A percentile compares a stretch with the other conserved stretches of the same genome.
These are phyloP conservation scores for Basidioascus undulatus DNA, from an alignment of 768 basidiomycete species.

Conservation along the genomic window DNA sequence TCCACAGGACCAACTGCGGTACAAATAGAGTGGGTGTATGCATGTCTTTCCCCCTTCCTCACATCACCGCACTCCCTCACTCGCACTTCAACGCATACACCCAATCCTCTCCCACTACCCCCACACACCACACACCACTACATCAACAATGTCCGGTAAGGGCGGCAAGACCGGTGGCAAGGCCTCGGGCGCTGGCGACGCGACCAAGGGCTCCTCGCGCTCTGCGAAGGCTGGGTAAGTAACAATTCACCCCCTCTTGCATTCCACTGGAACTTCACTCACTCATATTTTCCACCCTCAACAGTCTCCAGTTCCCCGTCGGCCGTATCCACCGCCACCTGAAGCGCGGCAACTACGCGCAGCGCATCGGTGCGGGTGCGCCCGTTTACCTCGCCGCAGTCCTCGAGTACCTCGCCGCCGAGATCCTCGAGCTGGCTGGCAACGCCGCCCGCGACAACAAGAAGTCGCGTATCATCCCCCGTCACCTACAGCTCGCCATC, in stretches of 20 bases:
- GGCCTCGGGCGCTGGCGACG: constrained; percentile 16
- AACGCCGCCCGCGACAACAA: constrained; percentile 69
- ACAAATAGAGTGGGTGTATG: too few species aligned
- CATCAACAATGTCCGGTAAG: constrained; percentile 13
- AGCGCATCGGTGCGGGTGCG: constrained; percentile 57
- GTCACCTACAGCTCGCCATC: constrained; percentile 78
- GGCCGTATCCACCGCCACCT: constrained; percentile 78
- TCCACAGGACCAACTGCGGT: too few species aligned
- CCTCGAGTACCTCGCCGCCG: constrained; percentile 74
- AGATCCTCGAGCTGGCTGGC: constrained; percentile 79
- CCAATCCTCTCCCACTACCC: neutral
- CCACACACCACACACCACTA: neutral
- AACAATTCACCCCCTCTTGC: too few species aligned
- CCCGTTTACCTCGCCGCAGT: constrained; percentile 72
- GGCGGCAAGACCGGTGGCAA: constrained; percentile 15
- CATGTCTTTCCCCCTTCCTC: too few species aligned
- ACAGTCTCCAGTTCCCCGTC: constrained; percentile 60
- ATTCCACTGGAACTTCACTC: too few species aligned
- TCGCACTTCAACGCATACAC: too few species aligned
- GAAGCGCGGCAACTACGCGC: constrained; percentile 65
- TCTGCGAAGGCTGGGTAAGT: constrained; percentile 8
- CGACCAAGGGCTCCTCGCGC: constrained; percentile 24
- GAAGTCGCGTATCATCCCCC: constrained; percentile 76
- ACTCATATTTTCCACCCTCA: too few species aligned
- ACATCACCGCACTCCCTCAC: too few species aligned